phyloP scores from a whole-genome alignment of 140 eudicot species.

The Bidens hawaiensis region DNA sequence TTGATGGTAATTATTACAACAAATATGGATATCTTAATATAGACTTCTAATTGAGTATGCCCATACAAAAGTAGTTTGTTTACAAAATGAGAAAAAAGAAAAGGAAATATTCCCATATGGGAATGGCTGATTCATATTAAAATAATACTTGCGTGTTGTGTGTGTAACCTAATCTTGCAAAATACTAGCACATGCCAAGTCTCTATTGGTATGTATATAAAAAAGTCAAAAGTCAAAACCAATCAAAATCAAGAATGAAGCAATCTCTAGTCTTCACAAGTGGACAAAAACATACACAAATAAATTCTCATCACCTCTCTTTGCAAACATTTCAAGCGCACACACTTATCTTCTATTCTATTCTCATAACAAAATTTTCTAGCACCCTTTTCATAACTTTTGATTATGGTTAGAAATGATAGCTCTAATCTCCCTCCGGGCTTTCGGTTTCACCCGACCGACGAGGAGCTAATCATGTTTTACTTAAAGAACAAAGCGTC shows the following conservation, averaged over 20 bases:
- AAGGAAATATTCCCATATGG: background rate
- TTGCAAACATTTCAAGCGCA: constrained; percentile 73
- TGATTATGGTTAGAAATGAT: constrained; percentile 37
- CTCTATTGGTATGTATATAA: constrained; percentile 17
- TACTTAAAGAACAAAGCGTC: constrained; percentile 63
- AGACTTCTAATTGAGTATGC: background rate
- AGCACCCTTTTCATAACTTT: background rate
- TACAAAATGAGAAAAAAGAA: constrained; percentile 3
- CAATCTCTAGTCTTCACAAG: constrained; percentile 27
- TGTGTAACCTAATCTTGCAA: constrained; percentile 21
- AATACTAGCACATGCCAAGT: constrained; percentile 28
- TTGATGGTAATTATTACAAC: too few relatives aligned
- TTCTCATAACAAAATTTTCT: background rate
- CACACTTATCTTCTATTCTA: constrained; percentile 2
- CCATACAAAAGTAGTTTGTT: constrained; percentile 12
- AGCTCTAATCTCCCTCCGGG: constrained; percentile 76
- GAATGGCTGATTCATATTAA: constrained; percentile 25
- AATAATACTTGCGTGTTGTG: constrained; percentile 26
- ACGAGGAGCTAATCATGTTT: constrained; percentile 75
- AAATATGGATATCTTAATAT: background rate
- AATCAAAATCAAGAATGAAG: constrained; percentile 39
- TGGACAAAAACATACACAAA: constrained; percentile 35
- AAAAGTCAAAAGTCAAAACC: constrained; percentile 48
- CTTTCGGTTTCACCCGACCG: constrained; percentile 82
- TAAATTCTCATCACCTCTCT: constrained; percentile 47